Evolutionary conservation across 2,329 filamentous ascomycete species (phyloP), one percentile per base, ranked within the genome.

Genomic region (Penicillium sp.): DNA sequence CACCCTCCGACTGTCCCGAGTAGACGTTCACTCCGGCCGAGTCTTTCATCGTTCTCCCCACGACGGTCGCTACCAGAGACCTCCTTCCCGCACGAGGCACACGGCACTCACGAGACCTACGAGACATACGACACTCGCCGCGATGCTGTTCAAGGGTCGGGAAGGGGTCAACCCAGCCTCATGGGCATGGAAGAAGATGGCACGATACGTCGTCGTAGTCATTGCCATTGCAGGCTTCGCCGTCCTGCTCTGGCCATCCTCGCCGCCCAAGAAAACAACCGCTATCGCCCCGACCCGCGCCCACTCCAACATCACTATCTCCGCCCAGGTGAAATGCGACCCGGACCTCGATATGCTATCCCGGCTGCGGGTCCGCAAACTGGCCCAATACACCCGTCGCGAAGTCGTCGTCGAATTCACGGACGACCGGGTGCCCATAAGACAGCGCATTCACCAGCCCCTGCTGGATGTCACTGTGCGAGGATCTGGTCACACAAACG

Each of bases 141-240:
- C 37, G 35, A 75, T 75, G 71, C 53, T 73, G 33, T 57, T 68
- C 43, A 71, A 70, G 51, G 42, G 63, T 45, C 65, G 67, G 43
- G 70, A 75, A 52, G 65, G 67, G 49, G 52, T 65, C 37, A 53
- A 68, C 26, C 69, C 68, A 49, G 62, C 69, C 37, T 73, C 73
- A 30, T 72, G 70, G 67, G 66, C 73, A 28, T 71, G 71, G 70
- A 75, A 71, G 61, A 74, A 70, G 57, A 54, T 73, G 10, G 19
- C 72, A 40, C 73, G 74, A 10, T 73, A 73, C 45, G 63, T 68
- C 4, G 59, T 73, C 40, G 62, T 64, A 30, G 64, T 71, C 48
- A 58, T 72, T 38, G 52, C 73, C 25, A 65, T 73, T 37, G 48
- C 63, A 37, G 63, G 58, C 14, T 74, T 76, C 38, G 65, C 68